phyloP scores from a whole-genome alignment of 2,329 filamentous ascomycete species.

The Fusarium sp. region DNA sequence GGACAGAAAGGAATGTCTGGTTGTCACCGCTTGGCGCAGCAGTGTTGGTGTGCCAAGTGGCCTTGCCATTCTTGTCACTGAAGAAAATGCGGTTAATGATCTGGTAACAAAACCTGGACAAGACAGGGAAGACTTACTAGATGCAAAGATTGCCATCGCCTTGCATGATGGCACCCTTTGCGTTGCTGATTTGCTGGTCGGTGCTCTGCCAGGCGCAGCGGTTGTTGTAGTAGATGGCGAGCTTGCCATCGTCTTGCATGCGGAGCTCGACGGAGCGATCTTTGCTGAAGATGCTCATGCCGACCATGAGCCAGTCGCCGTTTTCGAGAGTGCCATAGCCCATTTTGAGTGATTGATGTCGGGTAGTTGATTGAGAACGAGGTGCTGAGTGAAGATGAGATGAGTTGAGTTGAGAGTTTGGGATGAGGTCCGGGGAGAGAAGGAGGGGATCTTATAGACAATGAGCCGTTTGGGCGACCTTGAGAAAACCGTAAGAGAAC shows the following conservation, averaged over 20 bases:
- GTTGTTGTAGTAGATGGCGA: slow-evolving; percentile 6
- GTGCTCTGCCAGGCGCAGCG: slow-evolving; percentile 14
- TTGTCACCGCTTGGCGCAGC: background rate
- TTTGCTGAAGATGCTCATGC: slow-evolving; percentile 15
- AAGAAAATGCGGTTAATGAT: background rate
- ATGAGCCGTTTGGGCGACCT: fast-evolving
- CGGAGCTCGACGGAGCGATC: slow-evolving; percentile 14
- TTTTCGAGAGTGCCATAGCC: slow-evolving; percentile 15
- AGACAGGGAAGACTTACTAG: background rate
- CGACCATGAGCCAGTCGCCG: slow-evolving; percentile 16
- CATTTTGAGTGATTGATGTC: background rate
- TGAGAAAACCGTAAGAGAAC: fast-evolving
- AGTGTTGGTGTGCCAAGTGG: slow-evolving; percentile 21
- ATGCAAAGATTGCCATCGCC: slow-evolving; percentile 1
- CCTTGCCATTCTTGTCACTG: slow-evolving; percentile 15
- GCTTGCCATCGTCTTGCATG: slow-evolving; percentile 25
- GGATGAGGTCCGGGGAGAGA: fast-evolving
- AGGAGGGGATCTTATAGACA: background rate
- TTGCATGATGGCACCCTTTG: slow-evolving; percentile 14
- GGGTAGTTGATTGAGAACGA: background rate
- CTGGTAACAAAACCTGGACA: background rate
- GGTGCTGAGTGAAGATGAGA: background rate
- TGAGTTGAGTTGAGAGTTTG: background rate
- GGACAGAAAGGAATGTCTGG: slow-evolving; percentile 8
- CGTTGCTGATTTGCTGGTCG: background rate